These are phyloP conservation scores for Baudoinia panamericana DNA, from an alignment of 495 filamentous ascomycete genomes.

Conservation along the genomic window DNA sequence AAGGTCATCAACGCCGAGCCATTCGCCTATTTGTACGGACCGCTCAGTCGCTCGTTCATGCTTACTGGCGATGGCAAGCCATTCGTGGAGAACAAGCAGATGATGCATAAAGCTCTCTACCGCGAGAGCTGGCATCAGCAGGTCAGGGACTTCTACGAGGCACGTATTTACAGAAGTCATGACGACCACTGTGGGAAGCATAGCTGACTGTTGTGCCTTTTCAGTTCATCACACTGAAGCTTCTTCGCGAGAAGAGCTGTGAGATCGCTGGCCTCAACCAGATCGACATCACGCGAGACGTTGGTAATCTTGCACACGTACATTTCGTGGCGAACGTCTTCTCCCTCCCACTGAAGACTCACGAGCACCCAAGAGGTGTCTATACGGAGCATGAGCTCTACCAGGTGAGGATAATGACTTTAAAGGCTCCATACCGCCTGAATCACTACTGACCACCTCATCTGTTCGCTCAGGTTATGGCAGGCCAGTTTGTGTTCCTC, in stretches of 20 bases:
- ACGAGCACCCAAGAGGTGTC: conserved; percentile 41
- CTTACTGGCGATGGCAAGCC: conserved; percentile 39
- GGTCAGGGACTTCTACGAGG: conserved; percentile 40
- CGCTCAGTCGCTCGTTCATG: conserved; percentile 38
- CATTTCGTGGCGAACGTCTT: conserved; percentile 49
- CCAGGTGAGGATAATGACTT: too few relatives aligned
- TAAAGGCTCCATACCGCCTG: too few relatives aligned
- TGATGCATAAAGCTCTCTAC: conserved; percentile 39
- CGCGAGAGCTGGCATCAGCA: conserved; percentile 38
- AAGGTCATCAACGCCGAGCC: conserved; percentile 44
- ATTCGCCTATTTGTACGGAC: conserved; percentile 38
- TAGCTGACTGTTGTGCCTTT: too few relatives aligned
- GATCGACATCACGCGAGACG: conserved; percentile 48
- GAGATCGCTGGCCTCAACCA: conserved; percentile 42
- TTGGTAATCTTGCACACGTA: conserved; percentile 47
- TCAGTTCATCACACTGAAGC: conserved; percentile 40
- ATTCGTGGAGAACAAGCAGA: conserved; percentile 36
- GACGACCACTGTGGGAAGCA: too few relatives aligned
- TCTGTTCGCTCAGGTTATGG: too few relatives aligned
- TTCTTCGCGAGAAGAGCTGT: conserved; percentile 38
- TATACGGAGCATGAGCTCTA: conserved; percentile 49
- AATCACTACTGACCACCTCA: too few relatives aligned
- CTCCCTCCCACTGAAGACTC: conserved; percentile 48
- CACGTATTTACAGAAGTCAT: too few relatives aligned
- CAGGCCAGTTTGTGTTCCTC: conserved; percentile 46